phyloP scores from a whole-genome alignment of 352 stramenopile species.

The Phytophthora ohioensis region DNA sequence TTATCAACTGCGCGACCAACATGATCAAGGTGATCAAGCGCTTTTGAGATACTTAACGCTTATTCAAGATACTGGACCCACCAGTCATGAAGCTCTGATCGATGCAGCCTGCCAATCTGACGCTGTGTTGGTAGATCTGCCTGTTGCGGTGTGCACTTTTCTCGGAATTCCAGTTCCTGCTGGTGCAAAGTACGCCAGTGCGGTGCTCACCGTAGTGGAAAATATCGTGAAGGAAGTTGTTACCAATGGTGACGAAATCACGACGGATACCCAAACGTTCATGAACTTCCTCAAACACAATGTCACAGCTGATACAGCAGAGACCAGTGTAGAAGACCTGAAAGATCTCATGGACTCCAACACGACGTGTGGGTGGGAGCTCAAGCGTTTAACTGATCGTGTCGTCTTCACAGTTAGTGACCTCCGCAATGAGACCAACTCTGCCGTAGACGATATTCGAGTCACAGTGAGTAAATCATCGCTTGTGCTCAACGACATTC shows the following conservation, averaged over 20 bases:
- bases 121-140: slow-evolving; percentile 22
- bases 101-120: slow-evolving; percentile 25
- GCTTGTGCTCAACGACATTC: slow-evolving; percentile 30
- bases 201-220: slow-evolving; percentile 22
- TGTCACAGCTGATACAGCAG: slow-evolving; percentile 20
- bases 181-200: slow-evolving; percentile 21
- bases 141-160: slow-evolving; percentile 26
- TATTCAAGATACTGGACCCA: slow-evolving; percentile 12
- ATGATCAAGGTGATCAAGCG: slow-evolving; percentile 28
- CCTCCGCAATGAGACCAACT: slow-evolving; percentile 23
- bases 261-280: slow-evolving; percentile 20
- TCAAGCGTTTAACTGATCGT: slow-evolving; percentile 28
- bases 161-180: slow-evolving; percentile 21
- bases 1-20: slow-evolving; percentile 28
- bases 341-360: slow-evolving; percentile 28
- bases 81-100: slow-evolving; percentile 15
- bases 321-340: slow-evolving; percentile 21
- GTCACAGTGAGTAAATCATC: slow-evolving; percentile 30
- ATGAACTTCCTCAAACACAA: slow-evolving; percentile 33
- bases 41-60: slow-evolving; percentile 27
- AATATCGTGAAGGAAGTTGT: slow-evolving; percentile 33
- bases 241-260: slow-evolving; percentile 32
- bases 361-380: slow-evolving; percentile 28
- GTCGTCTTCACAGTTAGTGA: slow-evolving; percentile 20
- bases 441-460: slow-evolving; percentile 19